Conservation (phyloP, 495 filamentous ascomycete genomes). For the Neurospora intermedia region DNA sequence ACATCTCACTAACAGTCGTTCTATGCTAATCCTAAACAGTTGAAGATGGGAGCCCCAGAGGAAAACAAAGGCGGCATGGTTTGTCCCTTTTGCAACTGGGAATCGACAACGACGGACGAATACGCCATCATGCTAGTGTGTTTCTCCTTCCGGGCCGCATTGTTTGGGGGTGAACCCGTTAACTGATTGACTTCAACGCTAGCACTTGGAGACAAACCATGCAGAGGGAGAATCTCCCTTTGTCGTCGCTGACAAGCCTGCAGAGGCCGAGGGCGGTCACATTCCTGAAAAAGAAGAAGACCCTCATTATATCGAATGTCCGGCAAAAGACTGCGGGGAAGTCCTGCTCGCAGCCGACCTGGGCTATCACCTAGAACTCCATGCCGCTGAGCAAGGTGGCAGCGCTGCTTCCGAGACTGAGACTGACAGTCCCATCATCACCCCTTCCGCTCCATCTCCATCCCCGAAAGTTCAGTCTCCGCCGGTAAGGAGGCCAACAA, state of each 20-base stretch:
- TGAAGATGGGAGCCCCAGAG: background rate
- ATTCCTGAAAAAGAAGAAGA: slow-evolving; percentile 50
- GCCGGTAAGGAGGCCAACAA: background rate
- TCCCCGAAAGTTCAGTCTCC: background rate
- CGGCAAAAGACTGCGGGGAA: slow-evolving; percentile 63
- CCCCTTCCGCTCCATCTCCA: background rate
- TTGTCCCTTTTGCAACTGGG: slow-evolving; percentile 25
- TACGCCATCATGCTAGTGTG: slow-evolving; percentile 22
- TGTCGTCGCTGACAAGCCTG: slow-evolving; percentile 14
- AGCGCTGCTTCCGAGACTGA: background rate
- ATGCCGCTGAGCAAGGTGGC: slow-evolving; percentile 41
- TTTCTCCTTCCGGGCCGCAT: background rate
- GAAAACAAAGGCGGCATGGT: slow-evolving; percentile 1
- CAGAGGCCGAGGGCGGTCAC: background rate
- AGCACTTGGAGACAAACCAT: slow-evolving; percentile 51
- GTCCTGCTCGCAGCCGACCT: slow-evolving; percentile 48
- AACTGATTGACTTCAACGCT: background rate
- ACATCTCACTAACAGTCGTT: background rate
- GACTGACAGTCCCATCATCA: background rate
- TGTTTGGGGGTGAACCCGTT: background rate
- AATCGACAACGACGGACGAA: slow-evolving; percentile 10
- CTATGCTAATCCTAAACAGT: background rate
- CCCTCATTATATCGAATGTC: slow-evolving; percentile 52
- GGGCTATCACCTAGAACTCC: slow-evolving; percentile 64
- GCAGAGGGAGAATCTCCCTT: slow-evolving; percentile 45